Percentiles rank a stretch among this genome's conserved stretches.
phyloP scores from a whole-genome alignment of 179 eudicot species.

The Actinidia chinensis region DNA sequence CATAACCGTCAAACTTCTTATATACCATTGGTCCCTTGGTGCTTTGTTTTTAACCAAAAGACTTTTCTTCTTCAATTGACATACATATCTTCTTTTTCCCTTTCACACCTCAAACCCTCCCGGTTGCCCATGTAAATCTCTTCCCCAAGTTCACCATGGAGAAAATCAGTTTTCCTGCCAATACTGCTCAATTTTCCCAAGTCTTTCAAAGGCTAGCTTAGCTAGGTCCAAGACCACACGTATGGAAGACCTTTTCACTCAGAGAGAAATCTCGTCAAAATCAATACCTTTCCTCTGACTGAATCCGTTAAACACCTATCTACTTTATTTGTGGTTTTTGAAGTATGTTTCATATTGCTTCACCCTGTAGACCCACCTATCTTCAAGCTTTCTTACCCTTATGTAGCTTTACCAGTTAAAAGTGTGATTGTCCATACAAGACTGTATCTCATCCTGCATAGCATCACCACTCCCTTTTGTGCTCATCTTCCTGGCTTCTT shows the following conservation, averaged over 20 bases:
- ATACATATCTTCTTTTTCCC: constrained; percentile 13
- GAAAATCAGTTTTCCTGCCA: neutral
- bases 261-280: constrained; percentile 12
- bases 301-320: constrained; percentile 18
- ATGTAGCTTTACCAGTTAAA: constrained; percentile 26
- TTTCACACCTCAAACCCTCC: constrained; percentile 13
- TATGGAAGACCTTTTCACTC: neutral
- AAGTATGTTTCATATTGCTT: constrained; percentile 16
- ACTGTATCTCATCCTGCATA: constrained; percentile 26
- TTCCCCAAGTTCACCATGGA: constrained; percentile 12
- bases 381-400: constrained; percentile 22
- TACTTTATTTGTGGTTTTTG: constrained; percentile 12
- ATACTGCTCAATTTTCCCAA: constrained; percentile 18
- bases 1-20: neutral
- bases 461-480: constrained; percentile 18
- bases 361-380: constrained; percentile 13
- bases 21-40: neutral
- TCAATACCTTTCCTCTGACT: constrained; percentile 18
- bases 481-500: constrained; percentile 16
- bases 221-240: neutral
- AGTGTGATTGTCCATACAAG: constrained; percentile 15
- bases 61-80: constrained; percentile 4
- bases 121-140: constrained; percentile 14
- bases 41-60: constrained; percentile 11
- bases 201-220: constrained; percentile 4